Evolutionary conservation across 257 asterid species (phyloP), one percentile per base, ranked within the genome.

Genomic region (Solanum etuberosum): DNA sequence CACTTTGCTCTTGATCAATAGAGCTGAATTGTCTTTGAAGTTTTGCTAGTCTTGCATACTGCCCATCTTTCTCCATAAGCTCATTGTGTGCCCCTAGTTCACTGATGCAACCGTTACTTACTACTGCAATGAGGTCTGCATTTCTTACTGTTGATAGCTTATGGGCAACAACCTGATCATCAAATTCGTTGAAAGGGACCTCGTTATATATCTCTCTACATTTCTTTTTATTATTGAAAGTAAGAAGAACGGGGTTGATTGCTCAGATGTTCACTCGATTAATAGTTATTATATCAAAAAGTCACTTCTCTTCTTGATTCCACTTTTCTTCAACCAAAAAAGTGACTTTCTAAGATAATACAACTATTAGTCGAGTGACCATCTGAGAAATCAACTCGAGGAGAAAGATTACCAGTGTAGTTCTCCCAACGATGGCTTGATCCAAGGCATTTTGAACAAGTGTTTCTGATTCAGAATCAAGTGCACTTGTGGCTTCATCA

Each of bases 401-500:
- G 23, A 68, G 77, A 71, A 32, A 72, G 48, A 37, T 35, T 92
- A 95, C 98, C 95, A 96, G 88, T 43, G 99, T 96, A 2, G 99
- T 95, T 92, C 98, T 92, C 85, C 99, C 98, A 91, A 93, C 85
- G 51, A 95, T 93, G 77, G 98, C 98, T 90, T 94, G 95, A 90
- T 96, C 98, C 6, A 96, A 90, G 13, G 99, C 99, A 86, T 88
- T 89, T 57, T 96, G 99, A 74, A 96, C 98, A 20, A 94, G 94
- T 80, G 89, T 92, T 87, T 96, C 98, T 16, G 99, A 96, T 84
- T 95, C 98, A 29, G 98, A 92, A 84, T 95, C 99, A 34, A 96
- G 98, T 21, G 99, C 99, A 85, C 99, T 96, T 38, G 99, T 96
- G 18, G 99, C 99, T 86, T 96, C 99, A 72, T 96, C 99, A 29